A percentile compares a stretch with the other conserved stretches of the same genome.
Conservation (phyloP, 208 protist species). For the Angomonas deanei region DNA sequence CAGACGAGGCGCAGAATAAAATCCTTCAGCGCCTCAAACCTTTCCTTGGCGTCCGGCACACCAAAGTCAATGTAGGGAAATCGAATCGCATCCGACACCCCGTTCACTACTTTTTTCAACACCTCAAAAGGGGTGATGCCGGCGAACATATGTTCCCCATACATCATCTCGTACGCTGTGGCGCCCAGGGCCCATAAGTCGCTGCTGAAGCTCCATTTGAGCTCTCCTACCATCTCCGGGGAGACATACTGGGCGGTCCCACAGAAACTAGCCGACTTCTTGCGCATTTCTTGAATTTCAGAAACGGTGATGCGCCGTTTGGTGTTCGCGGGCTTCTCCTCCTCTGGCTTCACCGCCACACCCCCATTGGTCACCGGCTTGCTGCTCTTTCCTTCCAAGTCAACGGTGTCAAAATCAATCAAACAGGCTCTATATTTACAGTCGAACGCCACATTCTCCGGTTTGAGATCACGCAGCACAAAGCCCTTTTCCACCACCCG, state of each 20-base stretch:
- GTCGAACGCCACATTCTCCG: conserved; percentile 86
- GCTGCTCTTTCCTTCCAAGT: conserved; percentile 23
- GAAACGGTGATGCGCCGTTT: conserved; percentile 69
- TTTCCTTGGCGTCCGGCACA: not conserved
- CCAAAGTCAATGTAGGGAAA: conserved; percentile 41
- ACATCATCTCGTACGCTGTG: conserved; percentile 91
- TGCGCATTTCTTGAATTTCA: conserved; percentile 77
- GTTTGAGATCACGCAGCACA: conserved; percentile 87
- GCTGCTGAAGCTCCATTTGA: conserved; percentile 89
- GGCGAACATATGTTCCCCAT: conserved; percentile 80
- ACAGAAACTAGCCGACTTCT: conserved; percentile 78
- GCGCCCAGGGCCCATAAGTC: conserved; percentile 94
- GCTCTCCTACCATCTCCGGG: conserved; percentile 91
- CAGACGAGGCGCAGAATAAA: conserved; percentile 60
- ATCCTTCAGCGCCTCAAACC: conserved; percentile 50
- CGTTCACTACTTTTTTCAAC: conserved; percentile 60
- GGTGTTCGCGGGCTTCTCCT: not conserved
- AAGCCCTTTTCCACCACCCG: conserved; percentile 47
- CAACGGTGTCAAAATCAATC: conserved; percentile 87
- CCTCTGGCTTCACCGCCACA: conserved; percentile 22
- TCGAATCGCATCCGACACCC: conserved; percentile 15
- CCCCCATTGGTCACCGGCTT: conserved; percentile 47
- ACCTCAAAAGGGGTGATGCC: conserved; percentile 62
- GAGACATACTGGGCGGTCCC: conserved; percentile 94
- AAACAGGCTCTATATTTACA: conserved; percentile 70